These are phyloP conservation scores for Auricularia sp. DNA, from an alignment of 768 basidiomycete genomes.

Conservation along the genomic window DNA sequence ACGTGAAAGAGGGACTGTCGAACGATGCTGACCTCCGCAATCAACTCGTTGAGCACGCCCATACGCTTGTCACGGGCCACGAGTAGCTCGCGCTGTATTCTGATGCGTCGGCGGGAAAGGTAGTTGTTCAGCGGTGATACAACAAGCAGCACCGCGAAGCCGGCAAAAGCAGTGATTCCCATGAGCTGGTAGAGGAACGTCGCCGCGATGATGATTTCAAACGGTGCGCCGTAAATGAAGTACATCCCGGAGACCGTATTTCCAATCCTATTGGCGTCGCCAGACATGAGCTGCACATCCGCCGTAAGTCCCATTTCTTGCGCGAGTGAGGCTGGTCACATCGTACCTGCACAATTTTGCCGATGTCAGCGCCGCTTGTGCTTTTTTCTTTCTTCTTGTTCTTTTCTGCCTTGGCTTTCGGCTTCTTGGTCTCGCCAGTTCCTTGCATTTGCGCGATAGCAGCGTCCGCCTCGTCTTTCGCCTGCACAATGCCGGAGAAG, in stretches of 20 bases:
- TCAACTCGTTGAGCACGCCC: slow-evolving; percentile 67
- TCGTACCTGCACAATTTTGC: slow-evolving; percentile 55
- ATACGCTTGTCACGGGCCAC: slow-evolving; percentile 67
- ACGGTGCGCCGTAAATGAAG: slow-evolving; percentile 60
- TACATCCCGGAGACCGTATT: slow-evolving; percentile 42
- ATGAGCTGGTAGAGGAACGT: slow-evolving; percentile 65
- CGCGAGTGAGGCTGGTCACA: not conserved
- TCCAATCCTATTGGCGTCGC: slow-evolving; percentile 50
- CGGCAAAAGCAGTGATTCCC: slow-evolving; percentile 33
- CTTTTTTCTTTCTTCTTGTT: slow-evolving; percentile 11
- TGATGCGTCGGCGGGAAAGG: slow-evolving; percentile 47
- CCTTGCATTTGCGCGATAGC: not conserved
- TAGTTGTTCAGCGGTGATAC: slow-evolving; percentile 65
- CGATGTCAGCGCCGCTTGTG: slow-evolving; percentile 68
- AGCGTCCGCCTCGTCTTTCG: slow-evolving; percentile 29
- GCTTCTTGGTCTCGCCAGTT: not conserved
- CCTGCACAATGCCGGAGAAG: slow-evolving; percentile 63
- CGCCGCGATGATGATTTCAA: slow-evolving; percentile 66
- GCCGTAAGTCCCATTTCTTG: not conserved
- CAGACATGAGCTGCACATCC: slow-evolving; percentile 61
- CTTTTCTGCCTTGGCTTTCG: not conserved
- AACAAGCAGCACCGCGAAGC: slow-evolving; percentile 54
- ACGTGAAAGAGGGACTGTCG: not conserved
- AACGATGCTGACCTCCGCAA: slow-evolving; percentile 41
- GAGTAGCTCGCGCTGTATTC: slow-evolving; percentile 49